phyloP scores from a whole-genome alignment of 805 yeast species.

The Blastobotrys mokoenaii region DNA sequence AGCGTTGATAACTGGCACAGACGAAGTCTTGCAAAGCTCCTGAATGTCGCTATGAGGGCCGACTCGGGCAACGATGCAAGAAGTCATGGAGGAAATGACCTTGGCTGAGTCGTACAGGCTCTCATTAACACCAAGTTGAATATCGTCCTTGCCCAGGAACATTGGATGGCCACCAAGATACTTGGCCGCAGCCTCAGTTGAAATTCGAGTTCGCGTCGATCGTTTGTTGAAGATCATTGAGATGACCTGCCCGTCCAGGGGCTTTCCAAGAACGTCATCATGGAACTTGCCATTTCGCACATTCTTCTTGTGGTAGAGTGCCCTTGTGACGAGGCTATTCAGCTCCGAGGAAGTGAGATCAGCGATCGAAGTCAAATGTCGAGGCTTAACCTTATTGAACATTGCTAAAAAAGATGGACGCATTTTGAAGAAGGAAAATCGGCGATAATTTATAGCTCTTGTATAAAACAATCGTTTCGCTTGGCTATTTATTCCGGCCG shows the following conservation, averaged over 20 bases:
- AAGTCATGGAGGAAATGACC: conserved; percentile 90
- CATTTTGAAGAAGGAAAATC: not conserved
- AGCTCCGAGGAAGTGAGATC: conserved; percentile 72
- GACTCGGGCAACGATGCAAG: conserved; percentile 96
- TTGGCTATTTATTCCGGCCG: not conserved
- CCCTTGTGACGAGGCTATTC: conserved; percentile 60
- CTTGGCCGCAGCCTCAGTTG: conserved; percentile 88
- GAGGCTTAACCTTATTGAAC: conserved; percentile 25
- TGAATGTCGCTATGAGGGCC: conserved; percentile 74
- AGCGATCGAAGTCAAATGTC: conserved; percentile 77
- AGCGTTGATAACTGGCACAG: conserved; percentile 89
- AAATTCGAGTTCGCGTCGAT: conserved; percentile 90
- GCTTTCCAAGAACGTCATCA: conserved; percentile 30
- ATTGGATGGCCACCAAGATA: conserved; percentile 94
- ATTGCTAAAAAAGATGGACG: not conserved
- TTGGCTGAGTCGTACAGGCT: conserved; percentile 79
- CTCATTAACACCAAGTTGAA: conserved; percentile 94
- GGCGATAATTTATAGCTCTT: not conserved
- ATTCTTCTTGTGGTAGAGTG: conserved; percentile 54
- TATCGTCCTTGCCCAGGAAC: conserved; percentile 94
- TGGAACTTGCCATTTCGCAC: conserved; percentile 42
- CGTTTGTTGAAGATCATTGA: conserved; percentile 84
- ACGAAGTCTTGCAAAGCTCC: conserved; percentile 66
- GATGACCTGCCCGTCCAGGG: conserved; percentile 71
- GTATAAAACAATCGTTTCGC: not conserved